phyloP scores from a whole-genome alignment of 2,329 filamentous ascomycete genomes.

The Talaromyces funiculosus region DNA sequence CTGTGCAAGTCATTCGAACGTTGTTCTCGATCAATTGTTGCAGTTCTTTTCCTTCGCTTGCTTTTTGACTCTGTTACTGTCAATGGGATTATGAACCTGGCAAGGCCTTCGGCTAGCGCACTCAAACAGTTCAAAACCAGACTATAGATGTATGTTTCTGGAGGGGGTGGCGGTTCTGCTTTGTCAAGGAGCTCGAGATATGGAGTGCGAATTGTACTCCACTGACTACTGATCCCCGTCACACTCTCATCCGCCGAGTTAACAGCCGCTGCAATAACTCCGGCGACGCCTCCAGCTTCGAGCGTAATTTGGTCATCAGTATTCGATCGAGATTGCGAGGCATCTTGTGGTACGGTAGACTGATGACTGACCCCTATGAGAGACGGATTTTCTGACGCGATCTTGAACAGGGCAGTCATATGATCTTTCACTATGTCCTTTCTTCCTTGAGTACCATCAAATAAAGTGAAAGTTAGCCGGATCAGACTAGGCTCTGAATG shows the following conservation, averaged over 20 bases:
- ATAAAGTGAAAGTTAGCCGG: conserved; percentile 72
- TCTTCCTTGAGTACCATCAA: conserved; percentile 66
- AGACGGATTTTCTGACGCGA: conserved; percentile 83
- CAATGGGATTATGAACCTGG: conserved; percentile 85
- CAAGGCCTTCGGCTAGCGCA: conserved; percentile 82
- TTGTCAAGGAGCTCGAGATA: conserved; percentile 96
- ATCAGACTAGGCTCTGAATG: conserved; percentile 76
- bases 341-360: conserved; percentile 70
- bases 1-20: conserved; percentile 27
- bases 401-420: conserved; percentile 80
- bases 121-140: conserved; percentile 84
- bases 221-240: conserved; percentile 77
- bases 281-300: conserved; percentile 79
- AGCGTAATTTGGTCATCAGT: conserved; percentile 78
- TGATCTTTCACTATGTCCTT: conserved; percentile 75
- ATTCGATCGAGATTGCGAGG: conserved; percentile 51
- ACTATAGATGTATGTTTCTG: conserved; percentile 91
- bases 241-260: conserved; percentile 61
- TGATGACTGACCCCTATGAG: conserved; percentile 85
- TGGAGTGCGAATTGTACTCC: conserved; percentile 79
- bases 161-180: conserved; percentile 70
- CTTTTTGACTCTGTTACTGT: conserved; percentile 69
- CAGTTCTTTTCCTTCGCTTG: conserved; percentile 42
- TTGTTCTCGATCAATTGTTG: conserved; percentile 30
- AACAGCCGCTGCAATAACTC: conserved; percentile 72